Evolutionary conservation across 148 eudicot species (phyloP), one percentile per base, ranked within the genome.

Genomic region (Chenopodium suecicum): DNA sequence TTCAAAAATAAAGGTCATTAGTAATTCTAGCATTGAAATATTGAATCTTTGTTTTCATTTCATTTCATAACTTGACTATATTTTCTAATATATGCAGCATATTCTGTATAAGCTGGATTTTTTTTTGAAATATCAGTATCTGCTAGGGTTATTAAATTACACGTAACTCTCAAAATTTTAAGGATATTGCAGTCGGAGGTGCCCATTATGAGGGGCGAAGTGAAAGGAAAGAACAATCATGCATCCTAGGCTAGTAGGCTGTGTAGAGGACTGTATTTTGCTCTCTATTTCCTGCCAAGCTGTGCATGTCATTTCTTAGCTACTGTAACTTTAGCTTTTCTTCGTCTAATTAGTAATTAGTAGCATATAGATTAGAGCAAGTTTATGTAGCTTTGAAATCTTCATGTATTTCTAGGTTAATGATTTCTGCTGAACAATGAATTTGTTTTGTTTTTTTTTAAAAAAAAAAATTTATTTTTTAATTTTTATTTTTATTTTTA

Each of bases 1-100:
- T 94, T 92, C 76, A 88, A 87, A 80, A 90, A 90, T 81, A 88
- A 94, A 97, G 99, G 99, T 96, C 83, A 79, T 54, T 84, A 80
- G 73, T 77, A 81, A 80, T 69, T 85, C 78, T 79, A 82, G 41
- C 79, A 67, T 54, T 58, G 29, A 27, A 27, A 27, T 27, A 27
- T 27, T 27, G 56, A 80, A 47, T 16, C 70, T 60, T 66, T 8
- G 27, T 56, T 54, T 84, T 37, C 63, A 22, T 80, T 65, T 68
- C 37, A 41, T 54, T 80, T 62, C 63, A 25, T 12, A 19, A 46
- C 32, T 25, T 50, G 62, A 14, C 73, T 31, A 16, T 47, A 17
- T 41, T 41, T 41, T 5, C 68, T 17, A 16, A 50, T 63, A 16
- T 65, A 65, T 31, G 72, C 58, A 44, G 1, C 71, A 41, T 6